phyloP scores from a whole-genome alignment of 805 yeast genomes.

The Cyberlindnera xylosilytica region DNA sequence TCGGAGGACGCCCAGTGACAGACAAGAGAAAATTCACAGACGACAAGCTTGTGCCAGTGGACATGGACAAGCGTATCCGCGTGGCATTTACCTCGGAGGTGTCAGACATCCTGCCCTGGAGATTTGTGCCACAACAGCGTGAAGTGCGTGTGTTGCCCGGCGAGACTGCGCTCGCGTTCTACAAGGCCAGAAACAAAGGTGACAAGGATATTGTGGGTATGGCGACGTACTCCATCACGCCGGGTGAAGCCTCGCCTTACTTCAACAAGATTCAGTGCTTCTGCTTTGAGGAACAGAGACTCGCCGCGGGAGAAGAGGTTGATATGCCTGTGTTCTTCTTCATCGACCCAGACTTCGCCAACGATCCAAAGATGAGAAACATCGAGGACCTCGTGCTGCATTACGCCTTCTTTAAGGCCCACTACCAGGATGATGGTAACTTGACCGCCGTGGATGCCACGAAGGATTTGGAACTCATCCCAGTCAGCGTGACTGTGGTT shows the following conservation, averaged over 20 bases:
- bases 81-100: conserved; percentile 92
- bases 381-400: conserved; percentile 87
- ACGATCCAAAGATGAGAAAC: conserved; percentile 88
- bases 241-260: conserved; percentile 94
- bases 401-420: conserved; percentile 81
- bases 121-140: conserved; percentile 87
- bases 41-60: conserved; percentile 85
- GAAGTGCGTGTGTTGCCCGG: conserved; percentile 94
- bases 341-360: conserved; percentile 92
- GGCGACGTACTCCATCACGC: conserved; percentile 97
- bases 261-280: conserved; percentile 97
- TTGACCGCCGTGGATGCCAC: conserved; percentile 29
- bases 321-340: conserved; percentile 99
- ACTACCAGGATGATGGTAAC: conserved; percentile 39
- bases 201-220: conserved; percentile 93
- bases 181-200: conserved; percentile 83
- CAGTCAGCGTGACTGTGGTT: conserved; percentile 18
- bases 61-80: conserved; percentile 74
- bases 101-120: conserved; percentile 90
- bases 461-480: conserved; percentile 24
- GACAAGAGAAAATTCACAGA: conserved; percentile 77
- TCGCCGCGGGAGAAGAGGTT: conserved; percentile 94
- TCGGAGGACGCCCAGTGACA: conserved; percentile 93
- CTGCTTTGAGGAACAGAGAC: conserved; percentile 94
- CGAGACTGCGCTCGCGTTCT: conserved; percentile 95